These are phyloP conservation scores for Trametopsis cervina DNA, from an alignment of 768 basidiomycete species.

Conservation along the genomic window DNA sequence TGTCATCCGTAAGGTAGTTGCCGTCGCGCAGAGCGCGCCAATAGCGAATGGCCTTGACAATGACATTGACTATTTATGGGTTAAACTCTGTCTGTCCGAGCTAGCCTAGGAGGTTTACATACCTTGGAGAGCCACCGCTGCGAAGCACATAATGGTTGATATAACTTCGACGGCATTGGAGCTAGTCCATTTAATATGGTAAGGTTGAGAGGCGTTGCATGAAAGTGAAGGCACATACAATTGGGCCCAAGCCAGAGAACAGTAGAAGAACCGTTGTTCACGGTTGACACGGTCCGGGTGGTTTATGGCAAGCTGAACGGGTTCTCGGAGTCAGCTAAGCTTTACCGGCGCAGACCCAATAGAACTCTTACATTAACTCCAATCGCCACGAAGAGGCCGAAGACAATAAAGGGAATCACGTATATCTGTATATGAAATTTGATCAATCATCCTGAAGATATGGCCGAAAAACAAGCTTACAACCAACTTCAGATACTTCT, in stretches of 20 bases:
- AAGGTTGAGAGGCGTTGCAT: not conserved
- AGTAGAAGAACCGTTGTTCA: constrained; percentile 22
- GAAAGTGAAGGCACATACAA: constrained; percentile 14
- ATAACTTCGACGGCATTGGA: constrained; percentile 14
- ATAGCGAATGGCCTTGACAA: constrained; percentile 7
- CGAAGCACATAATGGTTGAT: constrained; percentile 18
- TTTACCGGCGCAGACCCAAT: not conserved
- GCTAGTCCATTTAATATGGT: too few relatives aligned
- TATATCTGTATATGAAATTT: constrained; percentile 10
- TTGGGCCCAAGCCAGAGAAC: constrained; percentile 18
- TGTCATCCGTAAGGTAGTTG: constrained; percentile 10
- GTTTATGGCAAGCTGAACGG: constrained; percentile 14
- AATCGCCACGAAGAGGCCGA: constrained; percentile 15
- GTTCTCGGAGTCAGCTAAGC: not conserved
- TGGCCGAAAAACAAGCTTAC: not conserved
- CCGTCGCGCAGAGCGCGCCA: constrained; percentile 16
- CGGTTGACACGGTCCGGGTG: constrained; percentile 19
- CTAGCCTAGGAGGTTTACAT: not conserved
- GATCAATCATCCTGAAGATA: not conserved
- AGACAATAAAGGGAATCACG: constrained; percentile 13
- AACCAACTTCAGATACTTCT: not conserved
- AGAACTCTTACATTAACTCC: constrained; percentile 12
- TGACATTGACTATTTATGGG: constrained; percentile 17
- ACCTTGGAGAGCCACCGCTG: constrained; percentile 18
- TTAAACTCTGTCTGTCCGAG: too few relatives aligned